Conservation (phyloP, 2,329 filamentous ascomycete genomes). For the Ophiostoma perfectum region DNA sequence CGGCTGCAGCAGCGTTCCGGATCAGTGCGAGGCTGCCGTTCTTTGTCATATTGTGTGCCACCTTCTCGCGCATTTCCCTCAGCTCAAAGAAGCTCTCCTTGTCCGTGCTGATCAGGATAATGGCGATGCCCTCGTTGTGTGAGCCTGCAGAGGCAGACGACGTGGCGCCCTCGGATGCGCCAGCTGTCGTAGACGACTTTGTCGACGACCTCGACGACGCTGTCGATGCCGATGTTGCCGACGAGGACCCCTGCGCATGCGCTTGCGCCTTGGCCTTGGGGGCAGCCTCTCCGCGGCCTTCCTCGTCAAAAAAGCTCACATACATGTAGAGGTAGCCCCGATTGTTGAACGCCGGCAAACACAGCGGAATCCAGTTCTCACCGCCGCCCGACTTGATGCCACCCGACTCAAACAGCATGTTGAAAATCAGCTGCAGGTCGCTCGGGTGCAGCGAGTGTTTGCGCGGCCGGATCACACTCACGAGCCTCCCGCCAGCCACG, state of each 20-base stretch:
- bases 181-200: conserved; percentile 30
- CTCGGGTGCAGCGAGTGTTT: conserved; percentile 93
- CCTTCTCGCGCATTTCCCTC: conserved; percentile 63
- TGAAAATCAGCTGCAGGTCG: conserved; percentile 94
- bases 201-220: neutral
- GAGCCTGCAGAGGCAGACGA: conserved; percentile 32
- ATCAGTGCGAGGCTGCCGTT: conserved; percentile 73
- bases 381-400: conserved; percentile 84
- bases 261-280: neutral
- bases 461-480: conserved; percentile 90
- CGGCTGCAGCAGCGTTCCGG: conserved; percentile 61
- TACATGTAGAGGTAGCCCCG: conserved; percentile 98
- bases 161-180: conserved; percentile 35
- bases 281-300: conserved; percentile 33
- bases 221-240: neutral
- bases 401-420: conserved; percentile 96
- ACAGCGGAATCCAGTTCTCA: conserved; percentile 96
- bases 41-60: conserved; percentile 64
- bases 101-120: conserved; percentile 86
- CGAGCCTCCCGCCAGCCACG: conserved; percentile 84
- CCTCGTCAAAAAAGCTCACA: conserved; percentile 77
- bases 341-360: conserved; percentile 94
- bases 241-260: no score
- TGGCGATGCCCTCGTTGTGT: conserved; percentile 69
- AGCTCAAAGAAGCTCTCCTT: conserved; percentile 92